phyloP scores from a whole-genome alignment of 345 rosid genomes.

The Lepidium sativum region DNA sequence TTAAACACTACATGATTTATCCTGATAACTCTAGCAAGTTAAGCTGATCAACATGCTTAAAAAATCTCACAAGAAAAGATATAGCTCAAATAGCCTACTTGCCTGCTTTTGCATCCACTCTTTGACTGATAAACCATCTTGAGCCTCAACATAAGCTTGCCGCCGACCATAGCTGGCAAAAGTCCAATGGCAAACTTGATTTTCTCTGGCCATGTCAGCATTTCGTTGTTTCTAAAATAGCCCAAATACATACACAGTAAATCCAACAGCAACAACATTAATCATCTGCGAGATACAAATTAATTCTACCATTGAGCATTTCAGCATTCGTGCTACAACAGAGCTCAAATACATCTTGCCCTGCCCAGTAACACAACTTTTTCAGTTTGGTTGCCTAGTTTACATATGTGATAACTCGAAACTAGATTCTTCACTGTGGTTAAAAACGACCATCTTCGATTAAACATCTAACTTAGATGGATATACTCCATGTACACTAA shows the following conservation, averaged over 20 bases:
- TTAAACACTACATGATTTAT: neutral
- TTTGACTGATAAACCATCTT: slow-evolving; percentile 73
- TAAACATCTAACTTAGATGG: neutral
- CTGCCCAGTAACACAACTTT: neutral
- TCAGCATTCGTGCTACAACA: neutral
- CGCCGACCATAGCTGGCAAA: slow-evolving; percentile 87
- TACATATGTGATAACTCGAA: neutral
- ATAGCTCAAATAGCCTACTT: slow-evolving; percentile 3
- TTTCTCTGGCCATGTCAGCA: slow-evolving; percentile 98
- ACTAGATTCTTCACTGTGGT: neutral
- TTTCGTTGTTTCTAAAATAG: slow-evolving; percentile 83
- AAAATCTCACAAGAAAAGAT: neutral
- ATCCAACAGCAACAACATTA: neutral
- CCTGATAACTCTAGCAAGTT: neutral
- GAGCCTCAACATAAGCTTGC: slow-evolving; percentile 90
- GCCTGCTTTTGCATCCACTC: slow-evolving; percentile 95
- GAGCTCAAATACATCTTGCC: neutral
- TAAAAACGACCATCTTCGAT: neutral
- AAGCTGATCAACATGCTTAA: neutral
- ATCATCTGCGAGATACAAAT: neutral
- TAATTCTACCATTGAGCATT: neutral
- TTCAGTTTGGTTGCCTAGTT: neutral
- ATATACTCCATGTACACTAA: neutral
- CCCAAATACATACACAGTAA: slow-evolving; percentile 62
- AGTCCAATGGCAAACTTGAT: slow-evolving; percentile 94